Evolutionary conservation across 2,329 filamentous ascomycete species (phyloP), one percentile per base, ranked within the genome.

Genomic region (Alternaria sp.): DNA sequence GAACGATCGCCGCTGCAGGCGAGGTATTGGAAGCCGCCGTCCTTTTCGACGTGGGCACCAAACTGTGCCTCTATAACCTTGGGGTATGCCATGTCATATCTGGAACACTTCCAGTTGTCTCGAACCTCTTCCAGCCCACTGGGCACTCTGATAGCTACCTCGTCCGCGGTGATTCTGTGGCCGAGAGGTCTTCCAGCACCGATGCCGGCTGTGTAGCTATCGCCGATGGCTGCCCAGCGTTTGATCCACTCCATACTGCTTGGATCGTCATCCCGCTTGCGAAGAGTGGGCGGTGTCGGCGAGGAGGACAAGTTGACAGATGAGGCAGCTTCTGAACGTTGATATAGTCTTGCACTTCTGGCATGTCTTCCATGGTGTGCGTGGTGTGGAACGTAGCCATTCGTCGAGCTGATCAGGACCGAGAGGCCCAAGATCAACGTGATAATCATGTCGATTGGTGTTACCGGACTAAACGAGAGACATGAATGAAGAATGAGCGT

Each of bases 41-140:
- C 30, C n/a, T 51, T 45, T 41, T 61, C 43, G 18, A 56, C 9
- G 8, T 61, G 58, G 23, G 51, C n/a, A 15, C 51, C 58, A 3
- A 61, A 61, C 44, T 61, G 58, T 3, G 58, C 51, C 18, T 61
- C 58, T 11, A 61, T 61, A 0, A 61, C 58, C 12, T 61, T 61
- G n/a, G 58, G 58, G 18, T 61, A 61, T 0, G 58, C 45, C 30
- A 56, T 49, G 23, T 56, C 53, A 20, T 56, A 61, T 4, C 58
- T 49, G 20, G 58, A 23, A 26, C 58, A 61, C 20, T 23, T 44
- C 44, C 44, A 61, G 33, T 61, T 50, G 45, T 55, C 44, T 12
- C 58, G 51, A 57, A 51, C n/a, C 6, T 57, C 18, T 1, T 30
- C 20, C 6, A 51, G 4, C 4, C 37, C 45, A 23, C 6, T 15